Evolutionary conservation across 495 filamentous ascomycete species (phyloP), one percentile per base, ranked within the genome.

Genomic region (Cudoniella acicularis): DNA sequence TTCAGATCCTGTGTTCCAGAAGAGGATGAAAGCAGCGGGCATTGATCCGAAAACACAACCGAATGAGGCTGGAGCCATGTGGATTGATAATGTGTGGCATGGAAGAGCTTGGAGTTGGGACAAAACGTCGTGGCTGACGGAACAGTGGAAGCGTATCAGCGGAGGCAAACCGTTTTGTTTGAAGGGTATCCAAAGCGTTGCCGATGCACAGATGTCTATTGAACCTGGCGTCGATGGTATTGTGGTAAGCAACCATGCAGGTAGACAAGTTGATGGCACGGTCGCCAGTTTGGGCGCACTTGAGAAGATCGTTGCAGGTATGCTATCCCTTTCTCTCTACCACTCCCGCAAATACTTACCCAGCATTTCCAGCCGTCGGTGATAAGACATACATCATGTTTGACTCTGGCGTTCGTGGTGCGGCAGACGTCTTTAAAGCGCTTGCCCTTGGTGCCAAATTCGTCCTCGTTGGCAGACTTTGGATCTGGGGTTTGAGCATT

Each of bases 111-210:
- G 91, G 0, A 65, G 41, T 91, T 92, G 49, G 95, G 67, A 80
- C 79, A 1, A 83, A 70, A 64, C 64, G 11, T 22, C 58, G 0
- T 84, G 83, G 80, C 49, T 82, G 30, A 79, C 78, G 42, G 66
- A 76, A 67, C 68, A 73, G 16, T 84, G 81, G 79, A 78, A 73
- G 62, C 25, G 59, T 52, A 76, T 85, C 43, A 76, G 73, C n/a
- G 41, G 47, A 2, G 48, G 52, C 10, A 45, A 53, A 46, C 49
- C 53, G 20, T 62, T 96, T 66, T 77, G 95, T 40, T 83, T 97
- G 60, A 97, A 98, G 77, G 93, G 94, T 59, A 61, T 98, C 25
- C 94, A 96, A 69, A 82, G 90, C 55, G 88, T 93, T 48, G 94
- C 96, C 69, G 94, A 98, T 69, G 93, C 96, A 21, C 72, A 96